Percentiles rank a stretch among this genome's conserved stretches.
Evolutionary conservation across 805 yeast genomes (phyloP).

Genomic region (Zygosaccharomyces bisporus): DNA sequence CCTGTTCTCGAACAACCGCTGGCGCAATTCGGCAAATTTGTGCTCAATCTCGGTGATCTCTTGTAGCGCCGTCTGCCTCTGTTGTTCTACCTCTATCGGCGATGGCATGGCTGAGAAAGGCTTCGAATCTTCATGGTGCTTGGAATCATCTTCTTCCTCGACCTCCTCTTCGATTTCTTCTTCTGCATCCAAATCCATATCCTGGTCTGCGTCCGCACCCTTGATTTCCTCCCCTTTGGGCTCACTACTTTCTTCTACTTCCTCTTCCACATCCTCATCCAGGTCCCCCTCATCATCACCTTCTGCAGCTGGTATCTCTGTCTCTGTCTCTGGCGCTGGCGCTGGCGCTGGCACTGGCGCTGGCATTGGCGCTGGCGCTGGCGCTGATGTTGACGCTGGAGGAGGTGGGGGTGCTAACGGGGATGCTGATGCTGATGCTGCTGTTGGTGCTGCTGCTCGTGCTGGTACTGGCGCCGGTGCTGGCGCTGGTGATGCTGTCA

Average conservation of each 20-base stretch:
- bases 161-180: constrained; percentile 30
- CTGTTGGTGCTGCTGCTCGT: too few relatives aligned
- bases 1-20: constrained; percentile 79
- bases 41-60: constrained; percentile 77
- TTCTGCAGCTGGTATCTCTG: constrained; percentile 6
- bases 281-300: constrained; percentile 18
- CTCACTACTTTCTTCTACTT: constrained; percentile 12
- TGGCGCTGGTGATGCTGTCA: too few relatives aligned
- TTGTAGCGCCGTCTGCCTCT: constrained; percentile 40
- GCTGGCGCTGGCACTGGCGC: background rate
- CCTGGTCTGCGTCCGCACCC: constrained; percentile 20
- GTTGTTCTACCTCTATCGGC: constrained; percentile 30
- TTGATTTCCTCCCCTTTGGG: constrained; percentile 17
- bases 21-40: constrained; percentile 82
- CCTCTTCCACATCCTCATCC: constrained; percentile 14
- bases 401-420: constrained; percentile 2
- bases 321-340: background rate
- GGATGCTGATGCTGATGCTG: background rate
- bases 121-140: constrained; percentile 16
- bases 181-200: constrained; percentile 15
- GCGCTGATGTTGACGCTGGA: constrained; percentile 3
- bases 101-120: constrained; percentile 19
- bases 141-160: constrained; percentile 27
- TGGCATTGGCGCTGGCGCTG: constrained; percentile 3
- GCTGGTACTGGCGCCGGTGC: too few relatives aligned